Evolutionary conservation across 2,329 filamentous ascomycete species (phyloP).

Genomic region (Botrytis paeoniae): DNA sequence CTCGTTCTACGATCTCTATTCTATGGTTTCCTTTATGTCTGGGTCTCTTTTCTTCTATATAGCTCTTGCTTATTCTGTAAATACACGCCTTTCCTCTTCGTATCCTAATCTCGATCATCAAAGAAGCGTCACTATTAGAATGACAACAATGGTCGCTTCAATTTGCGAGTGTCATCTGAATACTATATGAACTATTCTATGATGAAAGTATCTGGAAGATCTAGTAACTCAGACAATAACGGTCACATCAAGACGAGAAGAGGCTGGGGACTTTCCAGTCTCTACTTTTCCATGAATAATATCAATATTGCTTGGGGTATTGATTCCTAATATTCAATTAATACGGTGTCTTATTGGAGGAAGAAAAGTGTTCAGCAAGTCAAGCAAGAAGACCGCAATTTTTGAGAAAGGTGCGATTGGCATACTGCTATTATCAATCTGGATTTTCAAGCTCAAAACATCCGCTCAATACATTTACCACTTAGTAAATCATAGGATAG

Average conservation of each 20-base stretch:
- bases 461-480: background rate
- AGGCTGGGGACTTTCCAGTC: background rate
- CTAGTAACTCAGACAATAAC: background rate
- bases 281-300: background rate
- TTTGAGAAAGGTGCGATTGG: background rate
- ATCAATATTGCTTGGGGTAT: background rate
- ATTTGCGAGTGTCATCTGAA: background rate
- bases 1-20: accelerated
- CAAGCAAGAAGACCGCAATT: background rate
- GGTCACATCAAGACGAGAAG: background rate
- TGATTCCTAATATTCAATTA: background rate
- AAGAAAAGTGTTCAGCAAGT: background rate
- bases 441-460: background rate
- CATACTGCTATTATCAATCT: background rate
- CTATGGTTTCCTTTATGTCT: background rate
- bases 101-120: background rate
- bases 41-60: background rate
- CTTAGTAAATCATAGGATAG: background rate
- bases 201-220: background rate
- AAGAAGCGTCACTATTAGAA: background rate
- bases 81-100: background rate
- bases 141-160: background rate
- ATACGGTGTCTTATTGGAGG: background rate
- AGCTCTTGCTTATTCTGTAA: background rate
- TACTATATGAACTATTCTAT: background rate